phyloP scores from a whole-genome alignment of 202 grass and related monocot species.

The Setaria italica region DNA sequence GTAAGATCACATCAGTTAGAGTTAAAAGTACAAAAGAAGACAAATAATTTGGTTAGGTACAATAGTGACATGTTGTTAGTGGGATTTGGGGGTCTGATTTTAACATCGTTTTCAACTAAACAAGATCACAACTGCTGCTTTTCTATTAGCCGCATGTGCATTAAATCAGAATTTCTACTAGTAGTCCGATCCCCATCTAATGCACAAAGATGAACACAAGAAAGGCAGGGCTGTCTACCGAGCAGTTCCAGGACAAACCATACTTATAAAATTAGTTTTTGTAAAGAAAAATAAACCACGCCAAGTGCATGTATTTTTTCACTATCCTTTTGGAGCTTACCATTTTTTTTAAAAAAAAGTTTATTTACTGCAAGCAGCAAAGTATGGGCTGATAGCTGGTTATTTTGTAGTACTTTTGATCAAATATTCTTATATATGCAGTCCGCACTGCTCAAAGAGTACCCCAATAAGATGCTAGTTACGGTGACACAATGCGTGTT shows the following conservation, averaged over 20 bases:
- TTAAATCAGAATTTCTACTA: not conserved
- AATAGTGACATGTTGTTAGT: not conserved
- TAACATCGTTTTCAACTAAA: not conserved
- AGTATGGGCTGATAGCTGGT: not conserved
- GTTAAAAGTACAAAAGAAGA: not conserved
- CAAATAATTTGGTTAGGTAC: not conserved
- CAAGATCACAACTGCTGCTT: not conserved
- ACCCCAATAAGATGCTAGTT: slow-evolving; percentile 54
- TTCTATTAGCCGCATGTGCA: not conserved
- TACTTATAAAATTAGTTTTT: no score
- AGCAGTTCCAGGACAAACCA: no score
- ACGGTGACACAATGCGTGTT: slow-evolving; percentile 53
- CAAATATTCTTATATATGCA: not conserved
- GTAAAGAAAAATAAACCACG: no score
- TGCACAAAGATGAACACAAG: not conserved
- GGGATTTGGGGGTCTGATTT: not conserved
- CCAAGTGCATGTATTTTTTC: no score
- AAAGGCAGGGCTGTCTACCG: not conserved
- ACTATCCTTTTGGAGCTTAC: not conserved
- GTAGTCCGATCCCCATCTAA: not conserved
- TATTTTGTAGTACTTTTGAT: not conserved
- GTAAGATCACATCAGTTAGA: not conserved
- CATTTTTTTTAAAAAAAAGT: not conserved
- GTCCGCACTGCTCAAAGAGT: slow-evolving; percentile 54
- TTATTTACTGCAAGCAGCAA: not conserved